Base-by-base conservation (phyloP, 169 alveolate genomes). In the Besnoitia besnoiti region DNA sequence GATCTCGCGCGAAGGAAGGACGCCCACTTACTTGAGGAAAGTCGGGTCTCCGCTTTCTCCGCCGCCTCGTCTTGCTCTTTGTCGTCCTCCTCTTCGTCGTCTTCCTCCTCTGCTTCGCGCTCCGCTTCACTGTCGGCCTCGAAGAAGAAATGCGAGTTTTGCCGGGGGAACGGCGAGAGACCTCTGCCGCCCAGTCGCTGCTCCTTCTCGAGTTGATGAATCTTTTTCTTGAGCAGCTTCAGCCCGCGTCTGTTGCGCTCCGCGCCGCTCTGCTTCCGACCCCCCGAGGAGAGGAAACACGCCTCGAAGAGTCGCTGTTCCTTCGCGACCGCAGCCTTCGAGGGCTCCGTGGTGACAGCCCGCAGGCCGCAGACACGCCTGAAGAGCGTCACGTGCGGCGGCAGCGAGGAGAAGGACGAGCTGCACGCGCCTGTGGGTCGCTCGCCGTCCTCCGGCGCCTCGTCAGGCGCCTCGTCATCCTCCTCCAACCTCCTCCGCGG, bases 341-440 rank as follows among this genome's bases (percentile, higher is more conserved):
- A 21, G 24, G 82, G 82, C 47, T n/a, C 39, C 46, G 46, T 73
- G 2, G 2, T 4, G n/a, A 73, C 82, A 3, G 47, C 47, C 24
- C 82, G 82, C 16, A 73, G 82, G 44, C 82, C 82, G 24, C 82
- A 73, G 47, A 73, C 82, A 42, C 82, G 12, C 24, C 30, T 37
- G 46, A n/a, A 37, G n/a, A 51, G 67, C 14, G 14, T 16, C 67
- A 24, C 14, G 24, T 14, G 14, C 24, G 5, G 39, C 46, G 47
- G 12, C 14, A 42, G 14, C 5, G 82, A 7, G 12, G 37, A 7
- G 79, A 24, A 7, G 24, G 82, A 8, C 39, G 44, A 73, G n/a
- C 39, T 10, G 82, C n/a, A 24, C 21, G 82, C 8, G 46, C 8
- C 82, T 35, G 82, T 1, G 39, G 82, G 40, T n/a, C 46, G 40